Base-by-base conservation (phyloP, 2,329 filamentous ascomycete genomes). In the Exophiala sideris region DNA sequence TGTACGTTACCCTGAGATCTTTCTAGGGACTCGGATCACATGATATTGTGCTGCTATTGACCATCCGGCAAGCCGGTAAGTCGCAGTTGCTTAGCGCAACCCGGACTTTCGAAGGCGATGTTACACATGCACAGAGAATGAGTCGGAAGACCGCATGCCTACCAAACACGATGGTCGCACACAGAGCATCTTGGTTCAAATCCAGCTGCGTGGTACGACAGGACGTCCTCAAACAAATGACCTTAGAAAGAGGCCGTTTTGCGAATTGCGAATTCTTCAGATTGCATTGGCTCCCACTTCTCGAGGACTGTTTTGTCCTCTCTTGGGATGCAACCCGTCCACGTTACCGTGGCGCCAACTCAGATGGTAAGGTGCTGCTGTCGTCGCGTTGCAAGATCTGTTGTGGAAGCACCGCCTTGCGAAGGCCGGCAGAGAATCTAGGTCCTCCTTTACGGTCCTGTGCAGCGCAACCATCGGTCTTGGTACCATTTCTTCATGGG, bases 111-210 rank as follows among this genome's bases (percentile, higher is more conserved):
- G 18, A 18, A 48, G 36, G 24, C 18, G 12, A 21, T 10, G 52
- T 56, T 48, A 36, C 46, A 56, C 56, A 56, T 38, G 21, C 20
- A 44, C 41, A 44, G 24, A 45, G 16, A 14, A 20, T 52, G 32
- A 39, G 41, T 32, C 18, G 57, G 42, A 3, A 33, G 50, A 46
- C 47, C 24, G 53, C 53, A 59, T 44, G 20, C 18, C 44, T 56
- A 59, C 53, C 57, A 52, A 59, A 51, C 53, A 46, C 45, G 42
- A 54, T 45, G 44, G 34, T 56, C 42, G 32, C 48, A 45, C 53
- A 36, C 46, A 44, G 14, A 24, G 7, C 18, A 42, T 33, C 45
- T 10, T 53, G 50, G 36, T 29, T 29, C 10, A 12, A 47, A 29
- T 20, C 46, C 44, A 35, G 44, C 42, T 29, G 47, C 50, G 56